A percentile compares a stretch with the other conserved stretches of the same genome.
phyloP scores from a whole-genome alignment of 257 asterid genomes.

The Cynanchum wilfordii region DNA sequence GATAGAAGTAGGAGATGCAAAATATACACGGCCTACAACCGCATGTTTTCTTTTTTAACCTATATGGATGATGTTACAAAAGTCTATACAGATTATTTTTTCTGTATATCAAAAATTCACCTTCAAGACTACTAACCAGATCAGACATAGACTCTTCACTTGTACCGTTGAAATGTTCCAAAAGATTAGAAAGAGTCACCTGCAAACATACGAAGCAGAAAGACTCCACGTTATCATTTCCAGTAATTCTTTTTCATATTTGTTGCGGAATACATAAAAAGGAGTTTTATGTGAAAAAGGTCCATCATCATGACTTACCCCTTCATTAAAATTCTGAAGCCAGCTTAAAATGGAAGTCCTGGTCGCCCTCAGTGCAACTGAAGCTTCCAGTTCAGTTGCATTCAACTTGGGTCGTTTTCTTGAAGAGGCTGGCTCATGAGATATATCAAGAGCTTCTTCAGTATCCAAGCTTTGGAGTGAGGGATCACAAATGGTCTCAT shows the following conservation, averaged over 20 bases:
- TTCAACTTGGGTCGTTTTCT: constrained; percentile 56
- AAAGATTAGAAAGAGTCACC: constrained; percentile 49
- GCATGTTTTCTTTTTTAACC: neutral
- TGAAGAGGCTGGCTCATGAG: constrained; percentile 25
- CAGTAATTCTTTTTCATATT: neutral
- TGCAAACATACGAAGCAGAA: constrained; percentile 26
- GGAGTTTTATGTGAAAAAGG: neutral
- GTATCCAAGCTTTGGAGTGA: constrained; percentile 13
- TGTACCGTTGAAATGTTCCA: constrained; percentile 69
- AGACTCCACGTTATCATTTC: neutral
- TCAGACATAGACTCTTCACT: constrained; percentile 42
- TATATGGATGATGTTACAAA: constrained; percentile 33
- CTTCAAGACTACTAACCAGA: constrained; percentile 54
- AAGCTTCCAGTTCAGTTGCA: constrained; percentile 24
- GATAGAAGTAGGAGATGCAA: neutral
- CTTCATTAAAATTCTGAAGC: constrained; percentile 55
- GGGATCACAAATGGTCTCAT: constrained; percentile 20
- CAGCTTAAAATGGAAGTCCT: constrained; percentile 47
- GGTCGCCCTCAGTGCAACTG: constrained; percentile 38
- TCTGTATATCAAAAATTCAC: constrained; percentile 62
- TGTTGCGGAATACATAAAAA: neutral
- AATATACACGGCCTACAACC: neutral
- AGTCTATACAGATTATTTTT: constrained; percentile 52
- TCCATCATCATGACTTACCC: constrained; percentile 43
- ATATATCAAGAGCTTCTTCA: constrained; percentile 15